Conservation (phyloP, 2,329 filamentous ascomycete genomes). For the Pyrenochaeta sp. region DNA sequence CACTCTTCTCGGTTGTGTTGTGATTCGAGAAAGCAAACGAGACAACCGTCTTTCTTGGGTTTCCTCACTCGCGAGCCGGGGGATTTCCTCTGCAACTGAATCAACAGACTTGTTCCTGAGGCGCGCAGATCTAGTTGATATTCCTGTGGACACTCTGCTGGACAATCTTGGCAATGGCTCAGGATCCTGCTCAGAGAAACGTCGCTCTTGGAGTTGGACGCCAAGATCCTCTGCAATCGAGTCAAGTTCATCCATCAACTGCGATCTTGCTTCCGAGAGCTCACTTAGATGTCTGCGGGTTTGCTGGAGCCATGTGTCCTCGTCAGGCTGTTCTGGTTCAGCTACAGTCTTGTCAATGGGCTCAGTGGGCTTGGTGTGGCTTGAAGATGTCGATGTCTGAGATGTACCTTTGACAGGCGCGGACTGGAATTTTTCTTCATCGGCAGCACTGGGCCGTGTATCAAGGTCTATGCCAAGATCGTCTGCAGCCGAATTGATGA, state of each 20-base stretch:
- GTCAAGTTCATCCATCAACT: constrained; percentile 37
- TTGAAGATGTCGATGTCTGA: constrained; percentile 7
- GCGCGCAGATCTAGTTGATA: constrained; percentile 14
- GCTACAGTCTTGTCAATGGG: constrained; percentile 7
- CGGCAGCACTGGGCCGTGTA: constrained; percentile 21
- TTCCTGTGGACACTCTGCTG: constrained; percentile 12
- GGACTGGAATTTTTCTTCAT: constrained; percentile 33
- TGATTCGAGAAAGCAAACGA: constrained; percentile 18
- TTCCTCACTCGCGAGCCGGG: constrained; percentile 19
- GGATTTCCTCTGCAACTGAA: constrained; percentile 20
- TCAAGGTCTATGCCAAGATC: constrained; percentile 45
- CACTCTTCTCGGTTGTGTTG: constrained; percentile 17
- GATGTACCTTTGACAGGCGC: constrained; percentile 28
- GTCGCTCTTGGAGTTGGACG: constrained; percentile 25
- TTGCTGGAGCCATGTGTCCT: constrained; percentile 27
- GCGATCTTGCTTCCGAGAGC: constrained; percentile 28
- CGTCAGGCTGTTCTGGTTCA: constrained; percentile 12
- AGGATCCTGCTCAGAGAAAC: constrained; percentile 2
- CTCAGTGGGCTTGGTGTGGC: background rate
- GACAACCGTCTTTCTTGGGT: constrained; percentile 18
- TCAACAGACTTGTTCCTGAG: constrained; percentile 28
- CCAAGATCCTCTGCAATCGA: constrained; percentile 36
- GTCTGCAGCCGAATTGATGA: constrained; percentile 47
- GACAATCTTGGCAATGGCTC: constrained; percentile 17
- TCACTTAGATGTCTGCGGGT: constrained; percentile 27